These are phyloP conservation scores for Phoenix roebelenii DNA, from an alignment of 176 grass and related monocot species.

Conservation along the genomic window DNA sequence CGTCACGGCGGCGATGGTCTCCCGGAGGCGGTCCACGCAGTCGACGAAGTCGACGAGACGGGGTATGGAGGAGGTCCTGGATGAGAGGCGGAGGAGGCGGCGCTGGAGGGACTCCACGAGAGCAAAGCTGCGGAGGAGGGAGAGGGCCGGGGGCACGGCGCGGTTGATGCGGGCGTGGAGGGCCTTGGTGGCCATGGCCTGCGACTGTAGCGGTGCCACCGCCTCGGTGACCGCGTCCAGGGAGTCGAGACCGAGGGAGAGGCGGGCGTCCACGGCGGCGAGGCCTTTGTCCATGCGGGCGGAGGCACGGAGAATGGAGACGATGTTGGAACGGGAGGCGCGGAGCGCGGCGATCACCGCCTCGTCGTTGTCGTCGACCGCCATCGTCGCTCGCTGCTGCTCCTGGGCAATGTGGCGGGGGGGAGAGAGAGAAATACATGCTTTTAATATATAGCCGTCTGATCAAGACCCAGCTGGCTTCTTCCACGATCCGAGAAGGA, in stretches of 20 bases:
- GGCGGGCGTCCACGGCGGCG: slow-evolving; percentile 13
- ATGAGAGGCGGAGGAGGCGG: slow-evolving; percentile 6
- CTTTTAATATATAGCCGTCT: too few relatives aligned
- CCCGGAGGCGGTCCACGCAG: slow-evolving; percentile 38
- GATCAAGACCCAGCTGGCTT: too few relatives aligned
- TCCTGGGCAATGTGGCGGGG: too few relatives aligned
- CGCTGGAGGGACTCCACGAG: slow-evolving; percentile 21
- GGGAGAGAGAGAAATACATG: too few relatives aligned
- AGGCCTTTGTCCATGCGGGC: slow-evolving; percentile 21
- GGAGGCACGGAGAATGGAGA: slow-evolving; percentile 23
- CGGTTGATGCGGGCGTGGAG: slow-evolving; percentile 42
- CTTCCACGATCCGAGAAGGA: too few relatives aligned
- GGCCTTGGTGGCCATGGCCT: slow-evolving; percentile 27
- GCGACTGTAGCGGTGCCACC: slow-evolving; percentile 27
- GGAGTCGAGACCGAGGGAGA: slow-evolving; percentile 6
- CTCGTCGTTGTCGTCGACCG: neutral
- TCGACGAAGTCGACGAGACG: slow-evolving; percentile 26
- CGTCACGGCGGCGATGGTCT: slow-evolving; percentile 29
- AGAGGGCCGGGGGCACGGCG: slow-evolving; percentile 25
- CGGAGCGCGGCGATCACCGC: slow-evolving; percentile 20
- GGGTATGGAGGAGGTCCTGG: neutral
- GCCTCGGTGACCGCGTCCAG: slow-evolving; percentile 12
- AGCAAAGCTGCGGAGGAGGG: slow-evolving; percentile 27
- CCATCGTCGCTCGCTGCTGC: neutral
- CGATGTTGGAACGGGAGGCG: slow-evolving; percentile 28